Evolutionary conservation across 108 stramenopile species (phyloP).

Genomic region (Nannochloropsis gaditana): DNA sequence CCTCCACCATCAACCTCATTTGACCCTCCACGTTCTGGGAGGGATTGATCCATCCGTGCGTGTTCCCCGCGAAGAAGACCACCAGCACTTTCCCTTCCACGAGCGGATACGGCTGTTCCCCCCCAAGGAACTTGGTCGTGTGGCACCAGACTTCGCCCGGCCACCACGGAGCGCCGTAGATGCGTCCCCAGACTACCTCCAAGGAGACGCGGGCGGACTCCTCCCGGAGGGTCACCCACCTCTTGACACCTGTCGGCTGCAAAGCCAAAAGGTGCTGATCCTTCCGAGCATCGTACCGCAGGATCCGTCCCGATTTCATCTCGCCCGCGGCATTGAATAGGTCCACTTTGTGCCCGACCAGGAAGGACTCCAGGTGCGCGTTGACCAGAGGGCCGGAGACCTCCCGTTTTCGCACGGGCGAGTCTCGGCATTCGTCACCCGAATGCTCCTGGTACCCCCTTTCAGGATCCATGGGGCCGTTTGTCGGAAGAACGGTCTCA

Average conservation of each 20-base stretch:
- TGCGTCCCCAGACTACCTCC: not conserved
- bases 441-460: not conserved
- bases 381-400: not conserved
- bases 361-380: not conserved
- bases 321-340: not conserved
- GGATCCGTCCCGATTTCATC: slow-evolving; percentile 9
- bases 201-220: not conserved
- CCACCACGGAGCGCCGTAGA: not conserved
- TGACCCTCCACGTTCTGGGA: not conserved
- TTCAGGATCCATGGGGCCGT: not conserved
- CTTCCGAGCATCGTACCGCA: slow-evolving; percentile 9
- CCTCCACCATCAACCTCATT: slow-evolving; percentile 1
- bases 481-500: not conserved
- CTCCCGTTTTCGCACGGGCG: not conserved
- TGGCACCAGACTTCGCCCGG: slow-evolving; percentile 1
- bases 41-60: slow-evolving; percentile 2
- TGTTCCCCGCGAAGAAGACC: not conserved
- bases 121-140: not conserved
- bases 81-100: slow-evolving; percentile 1
- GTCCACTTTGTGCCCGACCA: not conserved
- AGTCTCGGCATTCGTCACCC: not conserved
- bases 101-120: not conserved
- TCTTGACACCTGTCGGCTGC: not conserved
- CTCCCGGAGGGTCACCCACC: not conserved
- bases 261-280: slow-evolving; percentile 15